Percentiles rank a stretch among this genome's conserved stretches.
Evolutionary conservation across 2,329 filamentous ascomycete species (phyloP).

Genomic region (Hypomyces perniciosus): DNA sequence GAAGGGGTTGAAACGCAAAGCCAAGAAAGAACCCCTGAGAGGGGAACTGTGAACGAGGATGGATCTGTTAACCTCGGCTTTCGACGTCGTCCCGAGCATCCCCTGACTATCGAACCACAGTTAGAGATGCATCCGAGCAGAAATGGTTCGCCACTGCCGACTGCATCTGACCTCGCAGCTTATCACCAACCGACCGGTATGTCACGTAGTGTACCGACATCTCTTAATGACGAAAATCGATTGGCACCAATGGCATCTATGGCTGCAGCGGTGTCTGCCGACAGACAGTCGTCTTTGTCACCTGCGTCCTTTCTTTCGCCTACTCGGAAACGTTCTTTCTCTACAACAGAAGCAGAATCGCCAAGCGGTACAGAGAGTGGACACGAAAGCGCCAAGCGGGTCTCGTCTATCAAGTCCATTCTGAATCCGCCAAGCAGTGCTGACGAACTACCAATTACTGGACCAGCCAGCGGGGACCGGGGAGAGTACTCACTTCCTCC

Average conservation of each 20-base stretch:
- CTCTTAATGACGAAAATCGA: slow-evolving; percentile 51
- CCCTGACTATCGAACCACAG: slow-evolving; percentile 43
- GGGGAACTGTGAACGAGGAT: slow-evolving; percentile 55
- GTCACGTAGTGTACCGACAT: slow-evolving; percentile 33
- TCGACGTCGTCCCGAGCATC: slow-evolving; percentile 41
- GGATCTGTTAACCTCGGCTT: slow-evolving; percentile 59
- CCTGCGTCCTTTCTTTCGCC: slow-evolving; percentile 55
- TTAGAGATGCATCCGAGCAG: slow-evolving; percentile 37
- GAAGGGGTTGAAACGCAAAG: slow-evolving; percentile 36
- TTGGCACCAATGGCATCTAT: slow-evolving; percentile 51
- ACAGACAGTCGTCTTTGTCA: slow-evolving; percentile 53
- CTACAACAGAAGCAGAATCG: slow-evolving; percentile 50
- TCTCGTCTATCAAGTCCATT: slow-evolving; percentile 72
- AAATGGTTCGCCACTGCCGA: slow-evolving; percentile 38
- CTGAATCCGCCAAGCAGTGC: slow-evolving; percentile 51
- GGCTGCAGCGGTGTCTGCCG: slow-evolving; percentile 33
- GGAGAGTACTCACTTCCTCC: slow-evolving; percentile 37
- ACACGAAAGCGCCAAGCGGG: slow-evolving; percentile 50
- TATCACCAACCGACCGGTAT: slow-evolving; percentile 43
- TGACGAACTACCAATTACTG: slow-evolving; percentile 18
- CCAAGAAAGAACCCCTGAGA: slow-evolving; percentile 37
- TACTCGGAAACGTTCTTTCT: slow-evolving; percentile 63
- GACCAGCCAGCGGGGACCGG: slow-evolving; percentile 30
- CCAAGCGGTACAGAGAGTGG: slow-evolving; percentile 30
- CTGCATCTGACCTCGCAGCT: slow-evolving; percentile 42